Percentiles rank a stretch among this genome's conserved stretches.
Evolutionary conservation across 768 basidiomycete species (phyloP).

Genomic region (Termitomyces sp.): DNA sequence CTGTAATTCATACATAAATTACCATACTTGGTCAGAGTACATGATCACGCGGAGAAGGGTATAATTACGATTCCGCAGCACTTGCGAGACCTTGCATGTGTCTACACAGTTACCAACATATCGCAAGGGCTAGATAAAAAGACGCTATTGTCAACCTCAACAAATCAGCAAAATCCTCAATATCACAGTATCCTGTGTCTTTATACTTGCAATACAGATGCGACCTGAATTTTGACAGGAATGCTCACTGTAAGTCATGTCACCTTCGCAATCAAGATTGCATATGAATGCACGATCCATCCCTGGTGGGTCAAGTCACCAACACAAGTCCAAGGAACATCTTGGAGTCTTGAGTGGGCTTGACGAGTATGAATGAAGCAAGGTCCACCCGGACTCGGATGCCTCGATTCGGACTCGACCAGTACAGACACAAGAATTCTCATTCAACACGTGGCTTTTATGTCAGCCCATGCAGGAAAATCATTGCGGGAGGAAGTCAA

Average conservation of each 20-base stretch:
- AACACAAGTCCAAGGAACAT: not conserved
- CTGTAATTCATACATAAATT: not conserved
- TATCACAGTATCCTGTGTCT: not conserved
- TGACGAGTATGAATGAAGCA: not conserved
- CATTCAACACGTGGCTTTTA: conserved; percentile 1
- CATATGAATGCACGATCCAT: not conserved
- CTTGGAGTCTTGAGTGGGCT: not conserved
- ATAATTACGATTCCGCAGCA: not conserved
- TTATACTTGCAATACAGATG: not conserved
- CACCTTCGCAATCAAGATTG: not conserved
- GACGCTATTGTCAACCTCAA: not conserved
- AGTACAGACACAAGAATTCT: not conserved
- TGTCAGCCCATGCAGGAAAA: not conserved
- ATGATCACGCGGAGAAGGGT: not conserved
- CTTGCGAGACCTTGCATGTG: not conserved
- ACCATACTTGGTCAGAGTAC: not conserved
- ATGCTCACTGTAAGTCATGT: not conserved
- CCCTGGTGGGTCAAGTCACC: not conserved
- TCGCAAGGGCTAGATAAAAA: not conserved
- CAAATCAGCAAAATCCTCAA: not conserved
- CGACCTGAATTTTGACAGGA: not conserved
- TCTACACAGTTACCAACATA: not conserved
- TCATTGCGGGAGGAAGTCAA: not conserved
- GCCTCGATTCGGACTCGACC: not conserved
- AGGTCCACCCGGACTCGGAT: not conserved